phyloP scores from a whole-genome alignment of 139 green algal genomes.

The Volvox africanus region DNA sequence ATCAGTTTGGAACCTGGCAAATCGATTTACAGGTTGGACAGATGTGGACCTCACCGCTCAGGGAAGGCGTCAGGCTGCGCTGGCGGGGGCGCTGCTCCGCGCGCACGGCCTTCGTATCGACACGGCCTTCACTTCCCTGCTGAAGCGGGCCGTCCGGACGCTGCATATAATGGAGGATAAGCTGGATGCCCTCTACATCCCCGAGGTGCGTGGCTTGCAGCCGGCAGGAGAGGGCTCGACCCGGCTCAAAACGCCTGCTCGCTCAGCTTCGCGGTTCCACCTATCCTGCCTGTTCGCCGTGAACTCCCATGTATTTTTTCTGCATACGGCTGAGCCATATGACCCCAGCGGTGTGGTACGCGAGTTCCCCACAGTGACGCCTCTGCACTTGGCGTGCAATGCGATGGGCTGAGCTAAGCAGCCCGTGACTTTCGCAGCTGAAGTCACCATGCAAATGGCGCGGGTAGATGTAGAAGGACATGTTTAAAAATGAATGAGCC shows the following conservation, averaged over 20 bases:
- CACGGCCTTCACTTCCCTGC: slow-evolving; percentile 46
- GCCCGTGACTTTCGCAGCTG: no score
- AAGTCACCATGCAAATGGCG: no score
- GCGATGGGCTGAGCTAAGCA: no score
- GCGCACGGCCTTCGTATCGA: slow-evolving; percentile 43
- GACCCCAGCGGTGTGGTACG: no score
- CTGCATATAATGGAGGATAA: slow-evolving; percentile 41
- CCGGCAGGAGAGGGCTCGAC: no score
- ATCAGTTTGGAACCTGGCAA: slow-evolving; percentile 29
- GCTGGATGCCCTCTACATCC: slow-evolving; percentile 34
- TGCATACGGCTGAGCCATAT: no score
- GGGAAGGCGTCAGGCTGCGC: slow-evolving; percentile 31
- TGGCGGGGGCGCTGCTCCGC: slow-evolving; percentile 39
- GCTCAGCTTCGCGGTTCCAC: neutral
- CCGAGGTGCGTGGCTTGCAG: slow-evolving; percentile 11
- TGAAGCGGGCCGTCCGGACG: slow-evolving; percentile 50
- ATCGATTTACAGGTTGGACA: slow-evolving; percentile 48
- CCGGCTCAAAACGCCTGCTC: neutral
- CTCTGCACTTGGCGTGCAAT: no score
- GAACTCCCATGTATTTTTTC: neutral
- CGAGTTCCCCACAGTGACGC: no score
- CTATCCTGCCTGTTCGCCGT: neutral
- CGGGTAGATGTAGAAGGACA: no score
- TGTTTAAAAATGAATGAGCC: no score
- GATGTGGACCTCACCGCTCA: slow-evolving; percentile 43